These are phyloP conservation scores for Clarireedia sp. DNA, from an alignment of 2,329 filamentous ascomycete genomes.

Conservation along the genomic window DNA sequence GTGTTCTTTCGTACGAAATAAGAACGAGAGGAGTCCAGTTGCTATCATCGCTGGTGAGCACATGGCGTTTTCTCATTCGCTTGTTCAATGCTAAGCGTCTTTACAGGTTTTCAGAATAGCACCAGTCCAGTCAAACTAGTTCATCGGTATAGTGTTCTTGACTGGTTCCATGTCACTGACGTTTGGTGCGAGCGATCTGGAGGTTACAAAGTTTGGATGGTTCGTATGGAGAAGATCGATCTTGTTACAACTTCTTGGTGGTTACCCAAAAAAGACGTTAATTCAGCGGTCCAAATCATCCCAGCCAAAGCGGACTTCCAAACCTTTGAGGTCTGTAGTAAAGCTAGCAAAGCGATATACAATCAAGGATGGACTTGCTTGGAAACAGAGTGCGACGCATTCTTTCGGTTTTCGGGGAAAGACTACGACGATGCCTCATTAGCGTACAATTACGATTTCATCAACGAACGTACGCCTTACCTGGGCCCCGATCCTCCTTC, in stretches of 20 bases:
- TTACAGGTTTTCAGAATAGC: slow-evolving; percentile 43
- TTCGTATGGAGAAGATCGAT: slow-evolving; percentile 59
- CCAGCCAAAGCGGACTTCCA: slow-evolving; percentile 9
- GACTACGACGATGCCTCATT: not conserved
- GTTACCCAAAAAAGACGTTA: slow-evolving; percentile 30
- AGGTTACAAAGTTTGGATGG: slow-evolving; percentile 36
- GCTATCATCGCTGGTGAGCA: slow-evolving; percentile 46
- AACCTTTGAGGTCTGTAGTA: slow-evolving; percentile 36
- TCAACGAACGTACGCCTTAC: slow-evolving; percentile 44
- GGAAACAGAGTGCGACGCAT: slow-evolving; percentile 40
- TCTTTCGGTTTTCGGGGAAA: slow-evolving; percentile 35
- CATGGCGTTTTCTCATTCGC: not conserved
- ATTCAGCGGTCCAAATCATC: not conserved
- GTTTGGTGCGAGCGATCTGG: slow-evolving; percentile 56
- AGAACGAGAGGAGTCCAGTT: slow-evolving; percentile 41
- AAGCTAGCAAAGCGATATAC: slow-evolving; percentile 33
- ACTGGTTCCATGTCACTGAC: slow-evolving; percentile 59
- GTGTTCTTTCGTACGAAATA: slow-evolving; percentile 34
- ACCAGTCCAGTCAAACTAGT: slow-evolving; percentile 42
- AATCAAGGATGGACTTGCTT: slow-evolving; percentile 52
- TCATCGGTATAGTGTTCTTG: slow-evolving; percentile 56
- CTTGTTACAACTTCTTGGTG: slow-evolving; percentile 49
- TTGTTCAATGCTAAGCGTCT: slow-evolving; percentile 7
- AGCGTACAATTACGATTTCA: slow-evolving; percentile 49
- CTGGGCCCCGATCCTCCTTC: slow-evolving; percentile 30